These are phyloP conservation scores for Trichopus zeylanicus DNA, from an alignment of 116 monocot genomes.

Conservation along the genomic window DNA sequence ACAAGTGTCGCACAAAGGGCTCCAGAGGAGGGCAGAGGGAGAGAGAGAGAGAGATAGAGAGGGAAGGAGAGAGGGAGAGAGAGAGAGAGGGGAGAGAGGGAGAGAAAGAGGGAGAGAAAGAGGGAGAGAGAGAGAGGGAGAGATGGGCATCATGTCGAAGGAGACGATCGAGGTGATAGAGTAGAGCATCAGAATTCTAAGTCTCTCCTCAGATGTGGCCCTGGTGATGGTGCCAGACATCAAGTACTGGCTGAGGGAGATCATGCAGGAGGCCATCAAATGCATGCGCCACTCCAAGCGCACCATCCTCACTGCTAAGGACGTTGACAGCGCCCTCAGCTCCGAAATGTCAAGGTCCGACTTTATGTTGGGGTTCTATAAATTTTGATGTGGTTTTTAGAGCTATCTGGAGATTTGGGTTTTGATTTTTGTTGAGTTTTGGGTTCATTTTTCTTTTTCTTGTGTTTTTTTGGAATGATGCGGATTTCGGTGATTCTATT, in stretches of 20 bases:
- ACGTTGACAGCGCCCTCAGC: slow-evolving; percentile 88
- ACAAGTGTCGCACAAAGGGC: neutral
- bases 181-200: slow-evolving; percentile 82
- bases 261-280: slow-evolving; percentile 99
- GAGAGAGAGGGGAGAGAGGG: no score
- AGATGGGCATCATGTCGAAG: slow-evolving; percentile 95
- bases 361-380: neutral
- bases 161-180: slow-evolving; percentile 97
- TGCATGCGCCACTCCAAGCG: slow-evolving; percentile 97
- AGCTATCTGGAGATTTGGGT: neutral
- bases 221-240: slow-evolving; percentile 83
- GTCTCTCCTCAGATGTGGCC: slow-evolving; percentile 72
- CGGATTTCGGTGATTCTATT: no score
- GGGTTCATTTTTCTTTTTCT: neutral
- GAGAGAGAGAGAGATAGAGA: no score
- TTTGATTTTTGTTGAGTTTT: neutral
- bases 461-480: no score
- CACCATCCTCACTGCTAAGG: slow-evolving; percentile 73
- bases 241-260: slow-evolving; percentile 96
- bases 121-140: no score
- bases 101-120: no score
- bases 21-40: neutral
- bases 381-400: neutral
- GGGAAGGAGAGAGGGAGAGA: no score
- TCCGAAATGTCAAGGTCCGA: slow-evolving; percentile 92